Base-by-base conservation (phyloP, 2,329 filamentous ascomycete genomes). In the Cladosporium austrohemisphaericum region DNA sequence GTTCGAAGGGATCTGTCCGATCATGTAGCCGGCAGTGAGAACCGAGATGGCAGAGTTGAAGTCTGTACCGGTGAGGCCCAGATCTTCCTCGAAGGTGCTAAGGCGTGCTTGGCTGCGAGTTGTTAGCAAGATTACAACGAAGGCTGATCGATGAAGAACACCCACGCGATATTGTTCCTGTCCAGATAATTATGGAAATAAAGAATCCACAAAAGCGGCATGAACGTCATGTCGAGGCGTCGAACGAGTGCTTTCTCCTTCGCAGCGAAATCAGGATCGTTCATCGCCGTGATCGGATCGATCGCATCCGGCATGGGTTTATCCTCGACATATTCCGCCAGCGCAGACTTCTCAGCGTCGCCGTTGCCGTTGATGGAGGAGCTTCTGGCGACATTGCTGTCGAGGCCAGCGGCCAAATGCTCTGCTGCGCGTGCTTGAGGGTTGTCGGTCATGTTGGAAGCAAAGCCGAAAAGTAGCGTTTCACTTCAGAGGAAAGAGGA, bases 31-130 rank as follows among this genome's bases (percentile, higher is more conserved):
- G 1, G 80, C 77, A 51, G 80, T 81, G 28, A 79, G 66, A 56
- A 79, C 76, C 52, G 72, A 74, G 4, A 75, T 77, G 13, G 73
- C 74, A 1, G 79, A 63, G 54, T 81, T 80, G 58, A 77, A 81
- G 38, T 83, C 75, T 2, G 76, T 80, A 5, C 77, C 77, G 4
- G 59, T 65, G 73, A 82, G 78, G 1, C 63, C 63, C 0, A 82
- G 65, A 49, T 81, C 79, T 18, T 67, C 50, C 50, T 81, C 78
- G 0, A 82, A 65, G 0, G 72, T 71, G 1, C 76, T 41, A 11
- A 41, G 38, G 23, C 25, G 23, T 28, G 38, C 38, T 28, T 29
- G 38, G 13, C 31, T 33, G 14, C 11, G 38, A 23, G n/a, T 29
- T 29, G 10, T 37, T 8, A 37, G 5, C 18, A 22, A 22, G 11